A percentile compares a stretch with the other conserved stretches of the same genome.
Conservation (phyloP, 2,329 filamentous ascomycete genomes). For the Fusarium duplospermum region DNA sequence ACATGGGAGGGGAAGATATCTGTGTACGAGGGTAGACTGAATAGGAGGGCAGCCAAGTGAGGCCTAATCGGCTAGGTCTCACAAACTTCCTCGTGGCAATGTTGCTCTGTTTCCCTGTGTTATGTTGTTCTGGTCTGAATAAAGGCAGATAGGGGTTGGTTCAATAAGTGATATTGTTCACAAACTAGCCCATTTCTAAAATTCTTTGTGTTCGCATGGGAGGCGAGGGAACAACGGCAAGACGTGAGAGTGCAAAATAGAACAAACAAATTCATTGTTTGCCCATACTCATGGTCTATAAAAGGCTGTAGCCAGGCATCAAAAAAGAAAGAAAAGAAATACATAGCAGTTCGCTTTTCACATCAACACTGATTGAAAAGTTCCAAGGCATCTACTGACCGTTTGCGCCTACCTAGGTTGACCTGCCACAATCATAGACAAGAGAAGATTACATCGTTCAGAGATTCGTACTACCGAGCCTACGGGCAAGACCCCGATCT, state of each 20-base stretch:
- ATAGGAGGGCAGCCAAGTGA: not conserved
- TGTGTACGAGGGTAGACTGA: not conserved
- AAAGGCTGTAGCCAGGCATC: not conserved
- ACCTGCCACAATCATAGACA: not conserved
- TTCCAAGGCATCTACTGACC: not conserved
- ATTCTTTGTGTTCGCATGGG: not conserved
- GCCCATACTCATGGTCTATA: not conserved
- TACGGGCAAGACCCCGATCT: not conserved
- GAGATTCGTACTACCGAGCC: not conserved
- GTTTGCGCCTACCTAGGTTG: not conserved
- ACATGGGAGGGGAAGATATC: not conserved
- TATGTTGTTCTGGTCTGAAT: not conserved
- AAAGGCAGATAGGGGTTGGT: not conserved
- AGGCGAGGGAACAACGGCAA: not conserved
- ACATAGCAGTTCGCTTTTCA: not conserved
- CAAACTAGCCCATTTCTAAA: not conserved
- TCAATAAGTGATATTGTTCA: not conserved
- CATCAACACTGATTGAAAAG: not conserved
- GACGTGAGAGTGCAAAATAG: not conserved
- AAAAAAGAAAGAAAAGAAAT: not conserved
- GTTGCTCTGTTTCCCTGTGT: not conserved
- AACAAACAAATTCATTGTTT: not conserved
- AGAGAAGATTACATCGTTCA: not conserved
- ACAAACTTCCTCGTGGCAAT: not conserved
- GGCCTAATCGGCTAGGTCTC: not conserved